Evolutionary conservation across 306 rosid genomes (phyloP).

Genomic region (Amphicarpaea edgeworthii): DNA sequence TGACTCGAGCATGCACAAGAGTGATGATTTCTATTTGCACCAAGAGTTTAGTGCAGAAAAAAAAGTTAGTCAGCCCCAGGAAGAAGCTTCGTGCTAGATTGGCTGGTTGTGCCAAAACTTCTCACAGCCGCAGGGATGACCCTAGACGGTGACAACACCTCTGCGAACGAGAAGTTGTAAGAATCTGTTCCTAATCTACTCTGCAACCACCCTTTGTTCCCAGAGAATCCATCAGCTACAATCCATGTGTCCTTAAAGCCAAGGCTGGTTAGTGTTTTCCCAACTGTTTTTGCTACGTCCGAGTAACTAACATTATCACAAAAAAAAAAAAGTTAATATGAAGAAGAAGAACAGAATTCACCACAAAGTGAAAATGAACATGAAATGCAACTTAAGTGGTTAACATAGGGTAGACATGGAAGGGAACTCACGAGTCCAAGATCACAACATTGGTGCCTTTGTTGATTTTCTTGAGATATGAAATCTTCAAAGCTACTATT

Average conservation of each 20-base stretch:
- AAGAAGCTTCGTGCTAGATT: slow-evolving; percentile 68
- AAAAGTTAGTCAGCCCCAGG: slow-evolving; percentile 65
- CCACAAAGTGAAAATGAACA: not conserved
- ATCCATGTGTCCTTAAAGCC: slow-evolving; percentile 76
- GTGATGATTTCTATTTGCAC: slow-evolving; percentile 23
- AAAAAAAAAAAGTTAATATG: not conserved
- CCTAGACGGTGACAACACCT: slow-evolving; percentile 90
- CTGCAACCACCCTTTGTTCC: slow-evolving; percentile 87
- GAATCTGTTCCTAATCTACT: slow-evolving; percentile 91
- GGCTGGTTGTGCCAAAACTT: slow-evolving; percentile 71
- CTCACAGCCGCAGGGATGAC: slow-evolving; percentile 63
- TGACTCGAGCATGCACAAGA: slow-evolving; percentile 43
- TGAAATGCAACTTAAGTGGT: not conserved
- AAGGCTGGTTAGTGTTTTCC: slow-evolving; percentile 69
- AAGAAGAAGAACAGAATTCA: not conserved
- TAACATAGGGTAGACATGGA: not conserved
- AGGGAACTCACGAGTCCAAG: slow-evolving; percentile 79
- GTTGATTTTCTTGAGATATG: slow-evolving; percentile 83
- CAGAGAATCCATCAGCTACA: slow-evolving; percentile 94
- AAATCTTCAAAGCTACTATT: slow-evolving; percentile 81
- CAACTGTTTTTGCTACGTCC: slow-evolving; percentile 82
- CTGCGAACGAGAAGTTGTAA: slow-evolving; percentile 74
- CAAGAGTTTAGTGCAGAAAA: slow-evolving; percentile 10
- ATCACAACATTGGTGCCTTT: slow-evolving; percentile 76
- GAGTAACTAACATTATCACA: slow-evolving; percentile 64